Conservation (phyloP, 2,329 filamentous ascomycete genomes). For the Hyphodiscus sp. region DNA sequence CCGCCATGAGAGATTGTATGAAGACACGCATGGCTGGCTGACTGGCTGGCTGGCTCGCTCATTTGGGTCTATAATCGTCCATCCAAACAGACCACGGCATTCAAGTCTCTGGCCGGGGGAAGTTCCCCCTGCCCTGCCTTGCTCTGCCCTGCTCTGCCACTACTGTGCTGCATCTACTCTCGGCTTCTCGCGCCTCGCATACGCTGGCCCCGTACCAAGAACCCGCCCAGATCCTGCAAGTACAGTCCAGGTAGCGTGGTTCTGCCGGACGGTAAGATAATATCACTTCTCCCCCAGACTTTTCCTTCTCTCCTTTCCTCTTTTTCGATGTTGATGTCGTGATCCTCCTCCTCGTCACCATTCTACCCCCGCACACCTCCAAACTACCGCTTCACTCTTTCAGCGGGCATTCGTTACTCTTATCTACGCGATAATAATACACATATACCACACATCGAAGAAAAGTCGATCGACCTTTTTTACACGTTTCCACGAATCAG, state of each 20-base stretch:
- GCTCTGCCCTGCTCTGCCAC: no score
- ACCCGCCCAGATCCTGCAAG: background rate
- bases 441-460: background rate
- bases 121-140: no score
- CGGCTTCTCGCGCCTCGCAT: background rate
- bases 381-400: conserved; percentile 77
- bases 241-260: no score
- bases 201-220: no score
- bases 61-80: no score
- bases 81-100: background rate
- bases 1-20: no score
- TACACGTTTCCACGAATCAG: conserved; percentile 8
- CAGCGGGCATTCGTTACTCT: conserved; percentile 69
- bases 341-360: conserved; percentile 44
- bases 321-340: conserved; percentile 41
- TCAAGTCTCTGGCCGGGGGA: no score
- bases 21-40: no score
- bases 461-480: conserved; percentile 6
- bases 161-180: background rate
- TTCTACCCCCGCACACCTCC: conserved; percentile 37
- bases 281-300: conserved; percentile 4
- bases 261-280: background rate
- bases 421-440: conserved; percentile 14
- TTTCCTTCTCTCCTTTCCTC: conserved; percentile 25
- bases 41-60: background rate